Evolutionary conservation across 2,329 filamentous ascomycete species (phyloP), one percentile per base, ranked within the genome.

Genomic region (Botrytis aclada): DNA sequence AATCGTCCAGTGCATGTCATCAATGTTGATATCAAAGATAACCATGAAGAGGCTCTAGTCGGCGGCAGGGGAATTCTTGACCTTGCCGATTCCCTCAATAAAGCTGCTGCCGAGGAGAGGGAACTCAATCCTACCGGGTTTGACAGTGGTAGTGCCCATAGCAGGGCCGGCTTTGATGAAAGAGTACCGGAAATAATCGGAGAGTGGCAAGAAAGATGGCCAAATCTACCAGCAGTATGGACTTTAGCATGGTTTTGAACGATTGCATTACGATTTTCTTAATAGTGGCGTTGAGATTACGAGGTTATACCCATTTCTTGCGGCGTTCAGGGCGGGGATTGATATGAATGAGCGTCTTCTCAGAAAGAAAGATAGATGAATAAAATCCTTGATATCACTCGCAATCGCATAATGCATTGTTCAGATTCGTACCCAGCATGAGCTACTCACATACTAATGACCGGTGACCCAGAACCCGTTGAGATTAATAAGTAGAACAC

Each of bases 21-120:
- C 85, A 99, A 99, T 79, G 92, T 99, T 71, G 96, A 99, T 81
- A 99, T 99, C 80, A 95, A 93, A 82, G 96, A 99, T 83, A 99
- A 98, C 80, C 96, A 98, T 80, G 95, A 99, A 82, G 96, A 99
- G 83, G 96, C 96, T 0, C 86, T 95, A 34, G 88, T 98, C 3
- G 96, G 96, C 16, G 96, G 96, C 2, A 90, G 92, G 77, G 96
- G 93, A 62, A 99, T 99, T 74, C 86, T 98, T 54, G 96, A 99
- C 80, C 86, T 99, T 51, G 96, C 96, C 0, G 89, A 95, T 79
- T 90, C 89, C 45, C 84, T 99, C 74, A 98, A 98, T 80, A 88
- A 89, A 29, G 93, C 90, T 0, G 96, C 96, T 0, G 86, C 83
- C 41, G 90, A 95, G 80, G 95, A 98, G 83, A 86, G 94, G 73